Conservation (phyloP, 495 filamentous ascomycete species). For the Rostrohypoxylon terebratum region DNA sequence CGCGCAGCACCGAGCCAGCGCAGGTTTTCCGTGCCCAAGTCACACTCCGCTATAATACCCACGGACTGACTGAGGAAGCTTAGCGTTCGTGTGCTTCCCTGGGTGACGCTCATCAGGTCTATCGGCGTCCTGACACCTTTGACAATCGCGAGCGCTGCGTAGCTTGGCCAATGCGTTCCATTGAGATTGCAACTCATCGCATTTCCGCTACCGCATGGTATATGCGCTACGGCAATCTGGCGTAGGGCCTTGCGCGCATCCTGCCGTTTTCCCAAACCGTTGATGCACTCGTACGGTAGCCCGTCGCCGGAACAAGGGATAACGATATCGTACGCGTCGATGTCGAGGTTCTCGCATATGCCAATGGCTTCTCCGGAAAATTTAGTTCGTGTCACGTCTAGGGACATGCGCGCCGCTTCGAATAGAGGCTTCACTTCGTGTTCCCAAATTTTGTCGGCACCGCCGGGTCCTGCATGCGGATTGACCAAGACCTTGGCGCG, state of each 20-base stretch:
- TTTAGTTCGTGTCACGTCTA: constrained; percentile 80
- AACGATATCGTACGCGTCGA: constrained; percentile 82
- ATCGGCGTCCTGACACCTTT: constrained; percentile 86
- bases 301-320: constrained; percentile 94
- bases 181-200: constrained; percentile 92
- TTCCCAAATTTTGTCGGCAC: constrained; percentile 77
- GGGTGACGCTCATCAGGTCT: constrained; percentile 89
- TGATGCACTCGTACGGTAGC: constrained; percentile 92
- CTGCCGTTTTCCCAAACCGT: constrained; percentile 80
- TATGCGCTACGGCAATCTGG: constrained; percentile 85
- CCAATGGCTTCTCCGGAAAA: constrained; percentile 81
- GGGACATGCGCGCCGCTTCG: constrained; percentile 78
- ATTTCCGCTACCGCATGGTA: constrained; percentile 94
- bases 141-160: constrained; percentile 82
- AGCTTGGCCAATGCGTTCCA: constrained; percentile 78
- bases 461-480: constrained; percentile 87
- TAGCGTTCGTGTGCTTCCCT: constrained; percentile 74
- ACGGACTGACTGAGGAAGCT: constrained; percentile 93
- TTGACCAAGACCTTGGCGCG: constrained; percentile 90
- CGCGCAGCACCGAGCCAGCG: constrained; percentile 90
- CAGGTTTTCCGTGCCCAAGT: constrained; percentile 88
- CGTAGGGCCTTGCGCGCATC: constrained; percentile 80
- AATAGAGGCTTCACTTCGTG: constrained; percentile 84
- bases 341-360: constrained; percentile 82
- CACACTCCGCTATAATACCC: constrained; percentile 89